Conservation (phyloP, 495 filamentous ascomycete species). For the Gamarada debralockiae region DNA sequence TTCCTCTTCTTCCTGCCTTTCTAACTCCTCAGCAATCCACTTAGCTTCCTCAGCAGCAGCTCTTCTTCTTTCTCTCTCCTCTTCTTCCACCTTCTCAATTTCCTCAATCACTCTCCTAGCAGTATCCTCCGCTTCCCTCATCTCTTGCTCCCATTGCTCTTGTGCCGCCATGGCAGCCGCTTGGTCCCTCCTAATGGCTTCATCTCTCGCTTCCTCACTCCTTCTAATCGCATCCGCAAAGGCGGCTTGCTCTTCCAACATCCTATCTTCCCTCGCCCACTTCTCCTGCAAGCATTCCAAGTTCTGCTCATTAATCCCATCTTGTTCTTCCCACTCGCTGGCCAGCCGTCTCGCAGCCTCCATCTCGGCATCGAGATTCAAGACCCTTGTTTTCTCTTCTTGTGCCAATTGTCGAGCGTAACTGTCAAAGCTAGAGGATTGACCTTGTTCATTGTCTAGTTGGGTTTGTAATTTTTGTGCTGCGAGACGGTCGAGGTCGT, state of each 20-base stretch:
- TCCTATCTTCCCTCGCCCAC: not conserved
- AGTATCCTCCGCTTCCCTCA: not conserved
- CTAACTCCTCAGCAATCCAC: not conserved
- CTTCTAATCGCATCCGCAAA: not conserved
- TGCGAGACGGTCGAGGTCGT: conserved; percentile 2
- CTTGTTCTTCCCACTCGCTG: conserved; percentile 6
- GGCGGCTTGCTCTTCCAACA: not conserved
- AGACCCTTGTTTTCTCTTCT: not conserved
- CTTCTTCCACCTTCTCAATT: not conserved
- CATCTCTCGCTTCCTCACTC: conserved; percentile 1
- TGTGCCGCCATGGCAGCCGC: not conserved
- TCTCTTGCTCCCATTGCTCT: conserved; percentile 3
- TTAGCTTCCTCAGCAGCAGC: not conserved
- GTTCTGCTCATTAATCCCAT: not conserved
- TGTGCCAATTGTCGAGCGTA: not conserved
- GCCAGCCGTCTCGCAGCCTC: not conserved
- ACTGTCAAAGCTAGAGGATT: not conserved
- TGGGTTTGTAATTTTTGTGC: conserved; percentile 6
- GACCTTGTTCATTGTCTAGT: not conserved
- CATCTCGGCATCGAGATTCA: not conserved
- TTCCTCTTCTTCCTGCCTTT: not conserved
- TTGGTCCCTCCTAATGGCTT: not conserved
- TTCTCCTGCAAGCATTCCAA: not conserved
- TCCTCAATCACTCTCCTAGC: conserved; percentile 1
- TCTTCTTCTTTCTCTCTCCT: not conserved